Percentiles rank a stretch among this genome's conserved stretches.
These are phyloP conservation scores for Nannizziopsis arthrosporioides DNA, from an alignment of 2,329 filamentous ascomycete species.

Conservation along the genomic window DNA sequence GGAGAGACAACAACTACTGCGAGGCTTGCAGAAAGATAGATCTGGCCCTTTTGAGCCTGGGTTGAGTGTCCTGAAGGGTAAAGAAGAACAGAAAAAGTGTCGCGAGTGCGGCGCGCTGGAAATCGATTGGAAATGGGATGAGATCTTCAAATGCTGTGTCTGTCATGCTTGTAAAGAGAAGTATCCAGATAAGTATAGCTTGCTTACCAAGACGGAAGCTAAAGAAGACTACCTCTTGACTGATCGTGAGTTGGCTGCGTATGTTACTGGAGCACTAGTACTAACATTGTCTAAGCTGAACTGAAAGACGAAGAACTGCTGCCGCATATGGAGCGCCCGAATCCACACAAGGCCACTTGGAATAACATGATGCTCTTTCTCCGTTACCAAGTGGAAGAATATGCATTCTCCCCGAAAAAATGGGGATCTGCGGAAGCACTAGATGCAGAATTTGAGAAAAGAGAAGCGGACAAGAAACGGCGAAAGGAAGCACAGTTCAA, in stretches of 20 bases:
- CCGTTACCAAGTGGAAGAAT: conserved; percentile 86
- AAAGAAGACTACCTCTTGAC: conserved; percentile 91
- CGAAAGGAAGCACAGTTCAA: conserved; percentile 88
- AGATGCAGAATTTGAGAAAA: conserved; percentile 75
- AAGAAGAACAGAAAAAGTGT: conserved; percentile 59
- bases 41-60: conserved; percentile 80
- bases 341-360: conserved; percentile 92
- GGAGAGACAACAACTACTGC: conserved; percentile 69
- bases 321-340: conserved; percentile 77
- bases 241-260: conserved; percentile 51
- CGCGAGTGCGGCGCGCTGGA: conserved; percentile 72
- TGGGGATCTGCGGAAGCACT: conserved; percentile 81
- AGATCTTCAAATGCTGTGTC: conserved; percentile 62
- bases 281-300: conserved; percentile 48
- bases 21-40: conserved; percentile 59
- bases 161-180: conserved; percentile 83
- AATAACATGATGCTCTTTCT: conserved; percentile 98
- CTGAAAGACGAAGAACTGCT: conserved; percentile 78
- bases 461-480: conserved; percentile 67
- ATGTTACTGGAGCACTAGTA: not conserved
- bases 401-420: conserved; percentile 69
- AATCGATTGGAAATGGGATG: conserved; percentile 92
- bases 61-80: conserved; percentile 59
- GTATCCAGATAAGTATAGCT: conserved; percentile 78
- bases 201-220: conserved; percentile 93